phyloP scores from a whole-genome alignment of 495 filamentous ascomycete genomes.

The Podospora pseudopauciseta region DNA sequence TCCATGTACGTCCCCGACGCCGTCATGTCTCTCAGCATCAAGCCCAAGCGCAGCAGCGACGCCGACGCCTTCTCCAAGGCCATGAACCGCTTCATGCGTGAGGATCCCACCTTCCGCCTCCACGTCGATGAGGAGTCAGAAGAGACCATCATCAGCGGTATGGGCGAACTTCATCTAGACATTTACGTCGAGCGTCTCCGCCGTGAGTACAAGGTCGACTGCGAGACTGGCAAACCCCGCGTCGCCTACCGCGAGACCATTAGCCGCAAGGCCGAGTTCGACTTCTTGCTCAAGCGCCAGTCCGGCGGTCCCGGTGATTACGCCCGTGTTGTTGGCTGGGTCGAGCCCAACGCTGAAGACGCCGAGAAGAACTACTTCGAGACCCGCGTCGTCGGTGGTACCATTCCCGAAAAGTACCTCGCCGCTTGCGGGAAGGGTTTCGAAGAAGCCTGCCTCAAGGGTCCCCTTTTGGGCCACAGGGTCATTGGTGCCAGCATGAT shows the following conservation, averaged over 20 bases:
- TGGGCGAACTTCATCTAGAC: slow-evolving; percentile 96
- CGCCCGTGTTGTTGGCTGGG: slow-evolving; percentile 85
- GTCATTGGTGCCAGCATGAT: slow-evolving; percentile 89
- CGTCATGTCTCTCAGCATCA: slow-evolving; percentile 96
- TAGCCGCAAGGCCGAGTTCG: slow-evolving; percentile 69
- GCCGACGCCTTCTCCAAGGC: slow-evolving; percentile 94
- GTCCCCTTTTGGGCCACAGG: slow-evolving; percentile 88
- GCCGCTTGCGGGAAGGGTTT: slow-evolving; percentile 96
- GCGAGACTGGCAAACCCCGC: slow-evolving; percentile 91
- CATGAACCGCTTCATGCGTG: slow-evolving; percentile 97
- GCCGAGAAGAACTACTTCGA: slow-evolving; percentile 80
- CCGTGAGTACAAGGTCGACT: slow-evolving; percentile 94
- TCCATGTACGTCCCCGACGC: slow-evolving; percentile 99
- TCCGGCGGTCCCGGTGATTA: slow-evolving; percentile 95
- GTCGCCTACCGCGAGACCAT: slow-evolving; percentile 98
- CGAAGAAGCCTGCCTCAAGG: slow-evolving; percentile 76
- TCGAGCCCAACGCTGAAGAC: slow-evolving; percentile 73
- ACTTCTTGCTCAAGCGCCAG: slow-evolving; percentile 94
- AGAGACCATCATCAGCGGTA: slow-evolving; percentile 96
- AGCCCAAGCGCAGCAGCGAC: slow-evolving; percentile 92
- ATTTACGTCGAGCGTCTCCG: slow-evolving; percentile 99
- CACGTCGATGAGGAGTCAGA: slow-evolving; percentile 84
- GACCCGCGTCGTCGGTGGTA: slow-evolving; percentile 80
- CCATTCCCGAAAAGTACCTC: slow-evolving; percentile 94
- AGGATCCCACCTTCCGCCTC: slow-evolving; percentile 97